Conservation (phyloP, 306 rosid species). For the Rosa persica region DNA sequence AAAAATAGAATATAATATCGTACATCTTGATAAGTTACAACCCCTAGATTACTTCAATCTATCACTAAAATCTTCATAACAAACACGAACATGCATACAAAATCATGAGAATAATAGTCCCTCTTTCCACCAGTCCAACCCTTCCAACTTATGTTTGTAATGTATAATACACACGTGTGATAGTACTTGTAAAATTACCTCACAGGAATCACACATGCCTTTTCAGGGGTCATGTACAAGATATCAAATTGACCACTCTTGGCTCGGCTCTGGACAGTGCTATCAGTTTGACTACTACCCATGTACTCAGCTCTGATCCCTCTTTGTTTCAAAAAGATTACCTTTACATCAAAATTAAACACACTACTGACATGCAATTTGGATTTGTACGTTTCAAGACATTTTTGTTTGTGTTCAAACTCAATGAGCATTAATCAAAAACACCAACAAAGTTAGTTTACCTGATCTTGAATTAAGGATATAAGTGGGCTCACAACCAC, state of each 20-base stretch:
- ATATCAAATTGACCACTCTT: slow-evolving; percentile 76
- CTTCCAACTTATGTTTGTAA: neutral
- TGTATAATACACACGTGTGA: neutral
- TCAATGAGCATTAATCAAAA: neutral
- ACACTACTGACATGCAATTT: neutral
- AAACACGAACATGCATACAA: neutral
- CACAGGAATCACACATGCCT: slow-evolving; percentile 67
- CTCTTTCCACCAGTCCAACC: too few relatives aligned
- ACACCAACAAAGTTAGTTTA: slow-evolving; percentile 15
- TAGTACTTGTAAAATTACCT: slow-evolving; percentile 46
- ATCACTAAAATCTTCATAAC: neutral
- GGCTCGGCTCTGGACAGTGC: slow-evolving; percentile 64
- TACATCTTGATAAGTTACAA: neutral
- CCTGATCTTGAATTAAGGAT: slow-evolving; percentile 95
- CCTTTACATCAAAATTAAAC: slow-evolving; percentile 38
- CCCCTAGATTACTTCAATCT: slow-evolving; percentile 7
- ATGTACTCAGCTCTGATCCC: slow-evolving; percentile 85
- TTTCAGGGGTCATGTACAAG: slow-evolving; percentile 89
- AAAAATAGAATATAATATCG: neutral
- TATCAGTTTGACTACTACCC: slow-evolving; percentile 78
- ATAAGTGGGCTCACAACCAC: slow-evolving; percentile 82
- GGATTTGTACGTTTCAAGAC: neutral
- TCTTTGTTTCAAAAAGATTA: slow-evolving; percentile 81
- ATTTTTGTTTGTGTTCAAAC: neutral
- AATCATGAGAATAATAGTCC: neutral